Percentiles rank a stretch among this genome's conserved stretches.
These are phyloP conservation scores for Pogostemon cablin DNA, from an alignment of 257 asterid genomes.

Conservation along the genomic window DNA sequence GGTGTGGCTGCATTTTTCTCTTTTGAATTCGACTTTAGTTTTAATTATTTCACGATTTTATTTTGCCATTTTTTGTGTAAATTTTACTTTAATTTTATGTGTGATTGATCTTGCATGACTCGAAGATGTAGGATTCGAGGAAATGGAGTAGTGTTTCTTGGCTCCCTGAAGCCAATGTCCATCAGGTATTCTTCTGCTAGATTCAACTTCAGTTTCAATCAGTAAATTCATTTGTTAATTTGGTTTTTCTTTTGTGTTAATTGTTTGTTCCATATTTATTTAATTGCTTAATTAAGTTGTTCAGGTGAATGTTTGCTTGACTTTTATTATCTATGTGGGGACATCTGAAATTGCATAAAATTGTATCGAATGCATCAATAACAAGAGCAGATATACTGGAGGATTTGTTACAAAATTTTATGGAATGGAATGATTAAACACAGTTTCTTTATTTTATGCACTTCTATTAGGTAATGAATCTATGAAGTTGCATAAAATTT, in stretches of 20 bases:
- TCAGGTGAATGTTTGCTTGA: slow-evolving; percentile 14
- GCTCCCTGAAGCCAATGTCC: slow-evolving; percentile 13
- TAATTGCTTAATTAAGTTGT: background rate
- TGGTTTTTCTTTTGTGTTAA: background rate
- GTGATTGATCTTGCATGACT: no score
- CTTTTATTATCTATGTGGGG: background rate
- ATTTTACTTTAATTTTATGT: no score
- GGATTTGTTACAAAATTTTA: background rate
- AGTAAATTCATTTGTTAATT: background rate
- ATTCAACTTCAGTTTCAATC: background rate
- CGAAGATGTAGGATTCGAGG: slow-evolving; percentile 11
- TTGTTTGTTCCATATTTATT: background rate
- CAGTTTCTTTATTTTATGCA: background rate
- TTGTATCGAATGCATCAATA: background rate
- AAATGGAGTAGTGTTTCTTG: background rate
- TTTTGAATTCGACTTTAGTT: background rate
- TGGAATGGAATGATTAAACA: background rate
- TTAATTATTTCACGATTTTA: background rate
- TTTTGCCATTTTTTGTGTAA: no score
- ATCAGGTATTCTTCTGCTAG: slow-evolving; percentile 13
- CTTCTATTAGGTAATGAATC: background rate
- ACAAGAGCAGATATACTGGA: background rate
- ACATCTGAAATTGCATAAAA: background rate
- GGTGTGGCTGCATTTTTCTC: slow-evolving; percentile 29
- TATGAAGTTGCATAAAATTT: background rate